phyloP scores from a whole-genome alignment of 768 basidiomycete species.

The Pleurotus ostreatus region DNA sequence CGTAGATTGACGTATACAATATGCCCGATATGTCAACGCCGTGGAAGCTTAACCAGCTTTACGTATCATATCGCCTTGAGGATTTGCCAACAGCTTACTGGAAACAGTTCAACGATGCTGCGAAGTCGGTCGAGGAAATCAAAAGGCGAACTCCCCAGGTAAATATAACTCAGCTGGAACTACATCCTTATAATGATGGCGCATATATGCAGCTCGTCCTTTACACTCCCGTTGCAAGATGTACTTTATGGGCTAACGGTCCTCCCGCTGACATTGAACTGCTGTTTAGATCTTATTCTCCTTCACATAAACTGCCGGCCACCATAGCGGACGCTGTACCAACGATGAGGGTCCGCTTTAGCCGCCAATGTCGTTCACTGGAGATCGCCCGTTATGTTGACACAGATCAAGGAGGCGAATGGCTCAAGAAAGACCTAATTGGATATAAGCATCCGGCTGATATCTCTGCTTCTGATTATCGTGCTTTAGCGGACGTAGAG shows the following conservation, averaged over 20 bases:
- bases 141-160: constrained; percentile 54
- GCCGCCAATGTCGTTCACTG: constrained; percentile 25
- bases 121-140: constrained; percentile 38
- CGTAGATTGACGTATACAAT: not conserved
- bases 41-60: not conserved
- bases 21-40: not conserved
- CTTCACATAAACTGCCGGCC: constrained; percentile 9
- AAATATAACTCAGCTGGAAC: not conserved
- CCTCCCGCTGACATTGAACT: constrained; percentile 47
- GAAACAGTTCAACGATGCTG: constrained; percentile 45
- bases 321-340: constrained; percentile 9
- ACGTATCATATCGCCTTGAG: constrained; percentile 2
- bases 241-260: constrained; percentile 48
- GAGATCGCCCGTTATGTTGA: constrained; percentile 31
- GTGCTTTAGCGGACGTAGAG: constrained; percentile 20
- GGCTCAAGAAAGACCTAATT: constrained; percentile 31
- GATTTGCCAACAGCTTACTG: constrained; percentile 32
- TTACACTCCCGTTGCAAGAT: constrained; percentile 34
- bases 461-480: not conserved
- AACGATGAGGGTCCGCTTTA: constrained; percentile 34
- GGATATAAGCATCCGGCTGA: constrained; percentile 15
- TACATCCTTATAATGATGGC: not conserved
- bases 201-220: constrained; percentile 33
- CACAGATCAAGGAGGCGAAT: constrained; percentile 29
- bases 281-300: constrained; percentile 19